Conservation (phyloP, 2,329 filamentous ascomycete species). For the Metarhizium album region DNA sequence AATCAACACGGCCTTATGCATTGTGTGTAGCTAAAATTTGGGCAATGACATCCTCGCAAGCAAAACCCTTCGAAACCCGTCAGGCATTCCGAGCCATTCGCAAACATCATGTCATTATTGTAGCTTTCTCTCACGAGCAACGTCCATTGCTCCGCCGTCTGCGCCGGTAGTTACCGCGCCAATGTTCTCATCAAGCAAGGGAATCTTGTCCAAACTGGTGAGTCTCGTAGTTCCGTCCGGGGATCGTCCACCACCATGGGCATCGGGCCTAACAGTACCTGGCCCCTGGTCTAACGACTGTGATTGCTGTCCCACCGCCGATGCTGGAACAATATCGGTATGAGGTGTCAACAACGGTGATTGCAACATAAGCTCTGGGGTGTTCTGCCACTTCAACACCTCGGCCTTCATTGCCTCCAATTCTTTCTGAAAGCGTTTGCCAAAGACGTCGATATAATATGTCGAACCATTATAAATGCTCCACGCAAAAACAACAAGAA, state of each 20-base stretch:
- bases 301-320: conserved; percentile 8
- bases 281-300: conserved; percentile 9
- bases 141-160: conserved; percentile 34
- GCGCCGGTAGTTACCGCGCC: conserved; percentile 27
- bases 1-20: no score
- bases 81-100: neutral
- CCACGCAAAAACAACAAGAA: conserved; percentile 80
- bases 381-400: conserved; percentile 76
- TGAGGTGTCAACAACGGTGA: conserved; percentile 24
- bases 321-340: conserved; percentile 11
- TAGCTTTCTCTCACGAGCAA: conserved; percentile 36
- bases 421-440: conserved; percentile 93
- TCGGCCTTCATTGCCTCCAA: conserved; percentile 81
- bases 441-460: conserved; percentile 97
- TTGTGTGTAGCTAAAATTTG: neutral
- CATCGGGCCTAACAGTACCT: neutral
- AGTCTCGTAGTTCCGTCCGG: conserved; percentile 10
- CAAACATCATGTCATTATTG: neutral
- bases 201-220: conserved; percentile 42
- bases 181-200: conserved; percentile 39
- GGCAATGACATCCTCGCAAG: neutral
- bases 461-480: conserved; percentile 95
- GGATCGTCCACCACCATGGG: neutral
- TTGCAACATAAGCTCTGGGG: conserved; percentile 34
- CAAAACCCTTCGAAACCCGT: neutral